These are phyloP conservation scores for Cytospora schulzeri DNA, from an alignment of 2,329 filamentous ascomycete species.

Conservation along the genomic window DNA sequence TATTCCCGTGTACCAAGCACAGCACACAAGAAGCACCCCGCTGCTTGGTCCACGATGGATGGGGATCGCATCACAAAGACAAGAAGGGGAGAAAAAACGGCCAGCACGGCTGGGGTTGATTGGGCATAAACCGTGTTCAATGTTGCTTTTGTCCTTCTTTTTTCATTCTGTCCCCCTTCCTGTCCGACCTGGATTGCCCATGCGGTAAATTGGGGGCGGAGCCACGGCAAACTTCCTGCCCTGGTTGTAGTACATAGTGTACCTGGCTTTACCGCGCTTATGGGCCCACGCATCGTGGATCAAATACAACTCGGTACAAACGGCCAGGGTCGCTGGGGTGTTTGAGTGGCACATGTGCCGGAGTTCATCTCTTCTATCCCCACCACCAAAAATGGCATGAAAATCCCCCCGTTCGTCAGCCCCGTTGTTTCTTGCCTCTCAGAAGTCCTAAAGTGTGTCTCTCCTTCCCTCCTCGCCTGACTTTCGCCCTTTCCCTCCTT, in stretches of 20 bases:
- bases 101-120: neutral
- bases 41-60: constrained; percentile 4
- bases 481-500: constrained; percentile 16
- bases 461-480: constrained; percentile 18
- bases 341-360: constrained; percentile 18
- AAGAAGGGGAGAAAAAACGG: no score
- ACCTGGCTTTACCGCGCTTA: constrained; percentile 16
- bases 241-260: neutral
- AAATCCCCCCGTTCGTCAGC: constrained; percentile 12
- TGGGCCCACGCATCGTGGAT: constrained; percentile 14
- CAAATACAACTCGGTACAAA: constrained; percentile 7
- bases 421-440: constrained; percentile 14
- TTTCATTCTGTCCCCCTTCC: neutral
- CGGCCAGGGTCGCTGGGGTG: constrained; percentile 9
- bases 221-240: constrained; percentile 15
- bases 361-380: constrained; percentile 20
- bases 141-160: neutral
- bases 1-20: constrained; percentile 18
- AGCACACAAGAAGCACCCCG: neutral
- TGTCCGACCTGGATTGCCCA: neutral
- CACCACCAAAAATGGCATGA: constrained; percentile 26
- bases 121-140: neutral
- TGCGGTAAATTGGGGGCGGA: neutral
- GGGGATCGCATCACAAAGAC: neutral
- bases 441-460: constrained; percentile 19